A percentile compares a stretch with the other conserved stretches of the same genome.
Conservation (phyloP, 106 monocot species). For the Xerophyta viscosa region DNA sequence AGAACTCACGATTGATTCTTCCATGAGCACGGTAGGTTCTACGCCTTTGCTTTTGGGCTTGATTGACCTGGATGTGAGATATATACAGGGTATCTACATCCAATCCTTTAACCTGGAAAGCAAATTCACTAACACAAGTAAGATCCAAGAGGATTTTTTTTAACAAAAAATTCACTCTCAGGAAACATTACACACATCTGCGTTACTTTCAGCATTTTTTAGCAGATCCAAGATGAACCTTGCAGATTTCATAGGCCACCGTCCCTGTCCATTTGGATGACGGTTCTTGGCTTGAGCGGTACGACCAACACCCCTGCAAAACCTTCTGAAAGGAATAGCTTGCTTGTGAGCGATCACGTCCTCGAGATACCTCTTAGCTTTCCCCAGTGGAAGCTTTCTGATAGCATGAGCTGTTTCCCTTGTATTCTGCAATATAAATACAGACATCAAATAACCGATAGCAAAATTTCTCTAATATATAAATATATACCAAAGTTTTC, state of each 20-base stretch:
- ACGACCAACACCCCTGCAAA: conserved; percentile 77
- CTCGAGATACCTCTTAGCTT: conserved; percentile 69
- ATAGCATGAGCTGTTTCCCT: conserved; percentile 57
- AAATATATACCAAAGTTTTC: background rate
- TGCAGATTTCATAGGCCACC: conserved; percentile 63
- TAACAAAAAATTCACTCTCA: background rate
- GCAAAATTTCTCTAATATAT: background rate
- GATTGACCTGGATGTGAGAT: conserved; percentile 22
- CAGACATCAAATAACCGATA: background rate
- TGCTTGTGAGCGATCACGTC: conserved; percentile 91
- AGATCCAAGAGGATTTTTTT: no score
- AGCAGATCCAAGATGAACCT: conserved; percentile 60
- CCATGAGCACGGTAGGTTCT: conserved; percentile 18
- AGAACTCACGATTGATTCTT: conserved; percentile 12
- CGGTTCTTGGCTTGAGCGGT: conserved; percentile 80
- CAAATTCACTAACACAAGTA: background rate
- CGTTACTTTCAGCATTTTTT: conserved; percentile 73
- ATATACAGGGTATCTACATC: conserved; percentile 35
- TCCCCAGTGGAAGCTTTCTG: conserved; percentile 37
- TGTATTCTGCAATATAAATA: conserved; percentile 29
- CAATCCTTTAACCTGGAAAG: conserved; percentile 41
- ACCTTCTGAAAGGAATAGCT: conserved; percentile 85
- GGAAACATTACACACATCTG: conserved; percentile 29
- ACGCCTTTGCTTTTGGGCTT: conserved; percentile 19
- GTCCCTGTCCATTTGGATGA: conserved; percentile 88